Evolutionary conservation across 1,284 basidiomycete genomes (phyloP), one percentile per base, ranked within the genome.

Genomic region (Thecaphora thlaspeos): DNA sequence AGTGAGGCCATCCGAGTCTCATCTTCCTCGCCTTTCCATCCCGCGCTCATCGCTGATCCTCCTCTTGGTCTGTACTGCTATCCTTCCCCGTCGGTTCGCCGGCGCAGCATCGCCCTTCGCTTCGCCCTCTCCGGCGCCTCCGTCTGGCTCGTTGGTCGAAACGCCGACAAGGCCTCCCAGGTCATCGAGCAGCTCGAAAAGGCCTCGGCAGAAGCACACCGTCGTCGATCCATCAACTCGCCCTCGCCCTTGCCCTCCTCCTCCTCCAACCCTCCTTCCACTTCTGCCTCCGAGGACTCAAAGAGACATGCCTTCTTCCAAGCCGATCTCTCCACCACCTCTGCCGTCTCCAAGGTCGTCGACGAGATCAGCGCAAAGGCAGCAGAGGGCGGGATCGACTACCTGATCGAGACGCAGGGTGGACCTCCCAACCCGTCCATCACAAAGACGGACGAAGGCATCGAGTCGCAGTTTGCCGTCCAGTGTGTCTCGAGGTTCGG

Each of bases 71-170:
- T 15, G 43, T 38, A 4, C 26, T 19, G 10, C 14, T 7, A 23
- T 9, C 34, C 22, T 38, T 10, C n/a, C 4, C 24, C 19, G 10
- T 14, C 19, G 32, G 7, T n/a, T 34, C n/a, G 7, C 28, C n/a
- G 14, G 36, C 21, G 17, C 37, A 47, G 70, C 10, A 64, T 73
- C n/a, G 70, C 71, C 0, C 56, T 71, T 2, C 66, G 71, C 0
- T 73, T 71, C 40, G 71, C 71, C 2, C 59, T 68, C 14, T 73
- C 76, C 0, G 78, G 77, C 19, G 73, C 76, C 0, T 62, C 61
- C 8, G 74, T 80, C n/a, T 77, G 68, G 65, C 56, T 80, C 48
- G 59, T 80, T n/a, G 79, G 79, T 2, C 55, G 79, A 7, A 76
- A 70, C 54, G 63, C 73, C 34, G 44, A 56, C 12, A 57, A 62